Conservation (phyloP, 768 basidiomycete genomes). For the Amanita muscaria region DNA sequence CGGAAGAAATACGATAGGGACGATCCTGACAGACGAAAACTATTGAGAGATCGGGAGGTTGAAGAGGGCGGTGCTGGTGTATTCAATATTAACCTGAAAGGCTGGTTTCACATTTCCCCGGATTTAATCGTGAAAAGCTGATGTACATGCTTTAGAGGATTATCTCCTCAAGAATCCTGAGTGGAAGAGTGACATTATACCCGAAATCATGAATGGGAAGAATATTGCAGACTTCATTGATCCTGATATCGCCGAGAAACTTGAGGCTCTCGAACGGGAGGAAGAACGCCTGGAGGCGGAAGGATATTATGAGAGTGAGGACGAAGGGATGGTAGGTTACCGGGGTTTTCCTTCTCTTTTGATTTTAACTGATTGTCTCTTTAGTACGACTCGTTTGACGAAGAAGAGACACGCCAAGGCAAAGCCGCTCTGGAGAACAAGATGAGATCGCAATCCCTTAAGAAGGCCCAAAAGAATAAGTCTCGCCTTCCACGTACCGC, state of each 20-base stretch:
- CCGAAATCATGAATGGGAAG: conserved; percentile 99
- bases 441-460: conserved; percentile 64
- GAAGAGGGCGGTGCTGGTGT: conserved; percentile 89
- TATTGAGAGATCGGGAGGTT: conserved; percentile 76
- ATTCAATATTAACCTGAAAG: conserved; percentile 83
- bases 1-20: conserved; percentile 80
- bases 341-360: not conserved
- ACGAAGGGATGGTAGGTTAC: conserved; percentile 58
- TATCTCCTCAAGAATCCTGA: conserved; percentile 83
- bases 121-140: no score
- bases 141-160: conserved; percentile 81
- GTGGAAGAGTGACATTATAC: conserved; percentile 96
- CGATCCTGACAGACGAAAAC: conserved; percentile 65
- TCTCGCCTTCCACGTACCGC: conserved; percentile 72
- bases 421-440: conserved; percentile 53
- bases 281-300: conserved; percentile 91
- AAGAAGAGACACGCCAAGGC: conserved; percentile 64
- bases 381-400: conserved; percentile 68
- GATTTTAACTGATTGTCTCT: conserved; percentile 14
- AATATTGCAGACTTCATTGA: conserved; percentile 99
- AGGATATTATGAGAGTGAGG: conserved; percentile 90
- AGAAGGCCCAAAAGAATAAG: conserved; percentile 84
- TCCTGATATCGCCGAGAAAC: conserved; percentile 92
- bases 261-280: conserved; percentile 94
- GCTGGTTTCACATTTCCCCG: no score